These are phyloP conservation scores for Naganishia randhawae DNA, from an alignment of 768 basidiomycete genomes.

Conservation along the genomic window DNA sequence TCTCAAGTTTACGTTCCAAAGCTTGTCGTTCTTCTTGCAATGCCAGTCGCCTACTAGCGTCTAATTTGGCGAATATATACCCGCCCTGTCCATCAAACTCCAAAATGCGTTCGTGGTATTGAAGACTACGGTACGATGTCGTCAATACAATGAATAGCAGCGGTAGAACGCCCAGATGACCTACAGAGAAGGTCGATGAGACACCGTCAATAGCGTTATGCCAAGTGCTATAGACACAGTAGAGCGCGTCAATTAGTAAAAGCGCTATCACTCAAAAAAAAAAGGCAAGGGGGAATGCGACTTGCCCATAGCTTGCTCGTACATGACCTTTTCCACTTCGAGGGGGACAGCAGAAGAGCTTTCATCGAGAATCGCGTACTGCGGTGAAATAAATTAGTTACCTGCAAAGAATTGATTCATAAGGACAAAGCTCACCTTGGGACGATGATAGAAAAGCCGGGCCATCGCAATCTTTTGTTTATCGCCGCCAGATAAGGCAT, in stretches of 20 bases:
- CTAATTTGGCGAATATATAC: constrained; percentile 86
- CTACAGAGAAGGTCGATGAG: constrained; percentile 87
- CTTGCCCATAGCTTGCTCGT: constrained; percentile 72
- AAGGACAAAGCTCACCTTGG: constrained; percentile 53
- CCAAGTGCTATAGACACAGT: constrained; percentile 56
- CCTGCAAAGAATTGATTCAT: constrained; percentile 54
- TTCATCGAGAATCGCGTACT: constrained; percentile 93
- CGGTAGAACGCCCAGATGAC: constrained; percentile 56
- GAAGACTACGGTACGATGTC: constrained; percentile 26
- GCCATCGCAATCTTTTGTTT: constrained; percentile 98
- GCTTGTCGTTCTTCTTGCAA: constrained; percentile 92
- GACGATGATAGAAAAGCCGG: constrained; percentile 87
- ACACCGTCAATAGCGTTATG: constrained; percentile 90
- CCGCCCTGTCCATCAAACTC: constrained; percentile 93
- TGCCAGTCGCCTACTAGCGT: constrained; percentile 81
- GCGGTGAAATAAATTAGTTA: not conserved
- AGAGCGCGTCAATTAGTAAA: not conserved
- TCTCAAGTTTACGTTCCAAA: constrained; percentile 75
- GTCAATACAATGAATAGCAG: not conserved
- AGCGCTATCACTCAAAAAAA: not conserved
- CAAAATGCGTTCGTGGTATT: constrained; percentile 74
- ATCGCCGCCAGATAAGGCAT: constrained; percentile 87
- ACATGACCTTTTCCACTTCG: constrained; percentile 90
- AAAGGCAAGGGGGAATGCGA: not conserved
- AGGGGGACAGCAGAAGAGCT: constrained; percentile 90